These are phyloP conservation scores for Achaetomiella virescens DNA, from an alignment of 495 filamentous ascomycete genomes.

Conservation along the genomic window DNA sequence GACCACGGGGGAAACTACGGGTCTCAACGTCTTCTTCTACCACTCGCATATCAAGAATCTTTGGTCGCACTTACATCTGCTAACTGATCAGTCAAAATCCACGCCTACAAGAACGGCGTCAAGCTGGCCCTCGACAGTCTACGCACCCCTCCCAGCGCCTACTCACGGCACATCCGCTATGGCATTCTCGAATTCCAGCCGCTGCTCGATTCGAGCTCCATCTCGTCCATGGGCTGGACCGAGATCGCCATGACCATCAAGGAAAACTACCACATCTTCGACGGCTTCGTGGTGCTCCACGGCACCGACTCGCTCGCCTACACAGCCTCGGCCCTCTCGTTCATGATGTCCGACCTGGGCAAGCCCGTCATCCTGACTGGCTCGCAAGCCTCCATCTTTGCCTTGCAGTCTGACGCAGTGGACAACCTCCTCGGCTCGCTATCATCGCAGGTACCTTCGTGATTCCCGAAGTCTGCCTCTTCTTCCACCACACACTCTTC, in stretches of 20 bases:
- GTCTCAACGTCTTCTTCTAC: too few relatives aligned
- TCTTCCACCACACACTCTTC: constrained; percentile 91
- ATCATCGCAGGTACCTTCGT: constrained; percentile 95
- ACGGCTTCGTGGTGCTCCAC: constrained; percentile 94
- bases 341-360: constrained; percentile 88
- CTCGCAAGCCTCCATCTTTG: constrained; percentile 86
- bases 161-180: constrained; percentile 78
- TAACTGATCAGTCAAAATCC: constrained; percentile 28
- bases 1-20: too few relatives aligned
- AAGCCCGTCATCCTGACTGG: constrained; percentile 91
- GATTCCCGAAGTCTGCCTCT: constrained; percentile 92
- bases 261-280: constrained; percentile 83
- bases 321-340: constrained; percentile 84
- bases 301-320: constrained; percentile 93
- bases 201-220: constrained; percentile 86
- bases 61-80: constrained; percentile 2
- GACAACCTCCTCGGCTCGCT: constrained; percentile 90
- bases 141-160: constrained; percentile 73
- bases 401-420: constrained; percentile 90
- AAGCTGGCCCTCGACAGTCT: constrained; percentile 48
- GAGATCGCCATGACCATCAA: constrained; percentile 66
- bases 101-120: constrained; percentile 36
- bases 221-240: constrained; percentile 84
- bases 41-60: too few relatives aligned
- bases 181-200: constrained; percentile 80